Percentiles rank a stretch among this genome's conserved stretches.
phyloP scores from a whole-genome alignment of 78 protist genomes.

The Emiliania huxleyi region DNA sequence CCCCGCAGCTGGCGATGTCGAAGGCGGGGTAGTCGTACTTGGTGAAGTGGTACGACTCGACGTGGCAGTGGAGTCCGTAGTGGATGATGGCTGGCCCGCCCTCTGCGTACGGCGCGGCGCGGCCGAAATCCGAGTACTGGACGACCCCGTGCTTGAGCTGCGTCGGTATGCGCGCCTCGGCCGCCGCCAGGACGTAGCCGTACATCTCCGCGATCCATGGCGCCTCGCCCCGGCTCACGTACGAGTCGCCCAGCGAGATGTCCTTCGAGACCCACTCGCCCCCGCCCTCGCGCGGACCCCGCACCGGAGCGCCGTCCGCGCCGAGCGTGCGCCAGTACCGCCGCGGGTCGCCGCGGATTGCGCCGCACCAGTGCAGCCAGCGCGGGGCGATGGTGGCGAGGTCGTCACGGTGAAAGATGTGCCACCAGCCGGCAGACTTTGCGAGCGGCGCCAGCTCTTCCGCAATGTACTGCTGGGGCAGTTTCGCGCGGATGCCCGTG shows the following conservation, averaged over 20 bases:
- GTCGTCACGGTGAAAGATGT: background rate
- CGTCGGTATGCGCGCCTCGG: background rate
- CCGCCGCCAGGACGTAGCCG: slow-evolving; percentile 10
- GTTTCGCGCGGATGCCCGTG: background rate
- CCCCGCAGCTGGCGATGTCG: background rate
- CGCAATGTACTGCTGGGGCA: background rate
- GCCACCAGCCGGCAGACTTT: background rate
- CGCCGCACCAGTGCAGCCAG: background rate
- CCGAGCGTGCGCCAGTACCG: background rate
- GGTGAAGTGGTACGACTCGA: background rate
- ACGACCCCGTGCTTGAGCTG: background rate
- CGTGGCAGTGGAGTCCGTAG: background rate
- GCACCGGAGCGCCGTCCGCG: background rate
- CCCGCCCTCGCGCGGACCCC: background rate
- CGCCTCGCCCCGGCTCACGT: background rate
- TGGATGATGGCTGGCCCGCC: background rate
- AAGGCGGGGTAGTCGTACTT: background rate
- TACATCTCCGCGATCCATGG: slow-evolving; percentile 22
- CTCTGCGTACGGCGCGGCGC: background rate
- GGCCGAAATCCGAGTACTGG: background rate
- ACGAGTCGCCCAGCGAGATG: background rate
- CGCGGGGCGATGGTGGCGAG: background rate
- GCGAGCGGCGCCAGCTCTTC: background rate
- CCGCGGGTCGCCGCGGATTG: background rate
- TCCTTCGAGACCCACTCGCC: background rate